Evolutionary conservation across 441 rosid genomes (phyloP).

Genomic region (Populus hybrid): DNA sequence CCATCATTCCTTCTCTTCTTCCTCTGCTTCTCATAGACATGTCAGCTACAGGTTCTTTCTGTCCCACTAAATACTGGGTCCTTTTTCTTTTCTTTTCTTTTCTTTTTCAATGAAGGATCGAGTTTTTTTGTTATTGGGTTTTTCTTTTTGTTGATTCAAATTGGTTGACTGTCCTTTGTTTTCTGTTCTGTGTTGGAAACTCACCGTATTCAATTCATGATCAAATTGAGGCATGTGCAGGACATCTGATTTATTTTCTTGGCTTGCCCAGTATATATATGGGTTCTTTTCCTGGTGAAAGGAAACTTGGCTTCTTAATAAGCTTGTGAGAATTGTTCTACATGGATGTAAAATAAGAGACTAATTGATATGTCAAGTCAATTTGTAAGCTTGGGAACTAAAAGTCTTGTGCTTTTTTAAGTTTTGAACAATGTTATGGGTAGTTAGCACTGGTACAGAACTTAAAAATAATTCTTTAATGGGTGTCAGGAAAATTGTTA

Average conservation of each 20-base stretch:
- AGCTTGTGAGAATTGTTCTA: background rate
- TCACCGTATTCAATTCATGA: background rate
- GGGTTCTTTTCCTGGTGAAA: background rate
- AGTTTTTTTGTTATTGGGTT: background rate
- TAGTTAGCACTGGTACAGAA: background rate
- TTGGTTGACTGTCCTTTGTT: background rate
- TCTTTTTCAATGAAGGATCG: background rate
- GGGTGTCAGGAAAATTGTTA: background rate
- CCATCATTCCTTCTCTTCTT: constrained; percentile 32
- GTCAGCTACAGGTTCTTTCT: constrained; percentile 53
- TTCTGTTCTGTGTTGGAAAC: background rate
- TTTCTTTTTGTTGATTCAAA: background rate
- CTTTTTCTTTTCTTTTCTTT: background rate
- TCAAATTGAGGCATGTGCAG: background rate
- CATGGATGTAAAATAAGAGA: background rate
- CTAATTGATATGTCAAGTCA: background rate
- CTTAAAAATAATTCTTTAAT: background rate
- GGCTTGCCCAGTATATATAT: background rate
- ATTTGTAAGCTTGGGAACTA: background rate
- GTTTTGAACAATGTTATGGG: background rate
- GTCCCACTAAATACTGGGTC: background rate
- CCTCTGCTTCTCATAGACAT: constrained; percentile 47
- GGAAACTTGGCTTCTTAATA: background rate
- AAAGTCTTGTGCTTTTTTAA: background rate
- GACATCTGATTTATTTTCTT: background rate